These are phyloP conservation scores for Novymonas esmeraldas DNA, from an alignment of 208 protist species.

Conservation along the genomic window DNA sequence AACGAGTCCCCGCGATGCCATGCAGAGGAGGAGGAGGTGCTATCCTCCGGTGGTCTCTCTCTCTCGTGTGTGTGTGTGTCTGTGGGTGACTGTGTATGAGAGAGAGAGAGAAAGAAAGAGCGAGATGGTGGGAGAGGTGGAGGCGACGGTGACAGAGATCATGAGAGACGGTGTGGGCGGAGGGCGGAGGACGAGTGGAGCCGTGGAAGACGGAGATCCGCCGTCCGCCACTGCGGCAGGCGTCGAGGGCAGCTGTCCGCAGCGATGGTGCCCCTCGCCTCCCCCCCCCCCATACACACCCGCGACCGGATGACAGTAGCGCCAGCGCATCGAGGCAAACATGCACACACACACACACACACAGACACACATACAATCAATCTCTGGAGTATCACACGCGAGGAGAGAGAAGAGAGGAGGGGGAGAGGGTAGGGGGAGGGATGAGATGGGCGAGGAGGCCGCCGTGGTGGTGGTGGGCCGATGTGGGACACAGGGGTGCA, in stretches of 20 bases:
- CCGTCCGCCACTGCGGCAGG: too few relatives aligned
- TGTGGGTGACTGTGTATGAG: background rate
- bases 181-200: background rate
- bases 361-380: background rate
- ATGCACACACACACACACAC: too few relatives aligned
- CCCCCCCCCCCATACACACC: too few relatives aligned
- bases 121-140: background rate
- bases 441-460: constrained; percentile 4
- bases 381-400: background rate
- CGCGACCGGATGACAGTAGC: too few relatives aligned
- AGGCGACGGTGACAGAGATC: background rate
- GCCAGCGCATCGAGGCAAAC: too few relatives aligned
- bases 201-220: too few relatives aligned
- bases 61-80: background rate
- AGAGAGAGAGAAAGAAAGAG: background rate
- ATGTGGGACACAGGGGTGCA: too few relatives aligned
- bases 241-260: too few relatives aligned
- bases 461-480: too few relatives aligned
- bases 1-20: too few relatives aligned
- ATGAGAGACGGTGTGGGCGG: background rate
- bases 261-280: too few relatives aligned
- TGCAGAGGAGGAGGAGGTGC: too few relatives aligned
- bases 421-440: background rate
- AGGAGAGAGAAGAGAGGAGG: background rate
- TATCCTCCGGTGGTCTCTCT: background rate